Percentiles rank a stretch among this genome's conserved stretches.
Conservation (phyloP, 2,329 filamentous ascomycete species). For the Pezicula neosporulosa region DNA sequence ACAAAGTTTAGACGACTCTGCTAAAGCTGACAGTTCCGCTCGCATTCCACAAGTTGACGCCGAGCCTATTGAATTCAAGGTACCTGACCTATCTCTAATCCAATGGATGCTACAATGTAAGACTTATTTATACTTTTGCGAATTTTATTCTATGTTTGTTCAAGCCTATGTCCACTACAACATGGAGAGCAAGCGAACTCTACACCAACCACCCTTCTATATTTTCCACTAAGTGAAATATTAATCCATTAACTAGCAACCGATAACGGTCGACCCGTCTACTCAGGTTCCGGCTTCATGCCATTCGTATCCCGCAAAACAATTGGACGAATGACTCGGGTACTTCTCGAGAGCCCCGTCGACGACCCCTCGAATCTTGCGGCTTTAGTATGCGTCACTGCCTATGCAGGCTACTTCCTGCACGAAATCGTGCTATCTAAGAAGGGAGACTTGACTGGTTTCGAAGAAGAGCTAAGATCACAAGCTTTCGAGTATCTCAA, state of each 20-base stretch:
- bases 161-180: no score
- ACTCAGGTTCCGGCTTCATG: constrained; percentile 4
- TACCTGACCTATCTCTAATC: constrained; percentile 5
- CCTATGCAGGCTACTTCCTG: constrained; percentile 10
- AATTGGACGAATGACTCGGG: constrained; percentile 5
- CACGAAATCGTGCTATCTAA: constrained; percentile 8
- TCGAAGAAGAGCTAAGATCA: constrained; percentile 3
- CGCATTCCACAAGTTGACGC: not conserved
- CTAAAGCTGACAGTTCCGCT: not conserved
- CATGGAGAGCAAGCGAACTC: no score
- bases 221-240: not conserved
- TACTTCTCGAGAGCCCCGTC: not conserved
- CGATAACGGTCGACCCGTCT: constrained; percentile 6
- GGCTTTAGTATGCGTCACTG: constrained; percentile 6
- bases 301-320: constrained; percentile 7
- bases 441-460: constrained; percentile 1
- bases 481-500: constrained; percentile 6
- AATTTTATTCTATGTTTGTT: no score
- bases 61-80: not conserved
- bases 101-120: constrained; percentile 13
- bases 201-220: not conserved
- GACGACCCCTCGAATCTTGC: not conserved
- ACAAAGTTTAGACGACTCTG: constrained; percentile 2
- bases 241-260: constrained; percentile 2
- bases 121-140: not conserved